Evolutionary conservation across 768 basidiomycete species (phyloP), one percentile per base, ranked within the genome.

Genomic region (Pulveroboletus sp.): DNA sequence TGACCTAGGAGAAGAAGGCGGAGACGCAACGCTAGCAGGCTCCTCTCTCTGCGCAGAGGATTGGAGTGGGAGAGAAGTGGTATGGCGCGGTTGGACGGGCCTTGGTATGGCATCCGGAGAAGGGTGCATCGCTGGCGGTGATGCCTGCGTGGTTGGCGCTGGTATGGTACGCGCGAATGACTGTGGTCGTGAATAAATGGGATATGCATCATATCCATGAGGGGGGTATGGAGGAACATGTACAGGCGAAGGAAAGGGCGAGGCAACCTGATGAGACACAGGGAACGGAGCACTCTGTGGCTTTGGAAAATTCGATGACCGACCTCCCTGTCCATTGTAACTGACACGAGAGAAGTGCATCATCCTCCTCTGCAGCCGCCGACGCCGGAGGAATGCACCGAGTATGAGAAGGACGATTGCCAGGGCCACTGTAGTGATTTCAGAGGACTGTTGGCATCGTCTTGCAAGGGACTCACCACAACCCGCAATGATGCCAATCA

Each of bases 391-490:
- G 9, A 0, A 41, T 1, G 11, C 1, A 11, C 6, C 5, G 12
- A 15, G 6, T 2, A 47, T 1, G 27, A 14, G 0, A 15, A 56
- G 5, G 6, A 56, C 17, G 21, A 49, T 0, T 12, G 38, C 3
- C 6, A 56, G 0, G 0, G 12, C 21, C 5, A 3, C 52, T 58
- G 27, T 30, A n/a, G 38, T 21, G 8, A 9, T 27, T 40, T 64
- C 28, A 64, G 48, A 47, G 4, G 5, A 26, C 3, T 7, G 31
- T 17, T 9, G 11, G 41, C 3, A 8, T 21, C 7, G 10, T 26
- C 4, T 17, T 37, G 18, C 2, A 15, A 21, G 21, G 49, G 35
- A 50, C 62, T 52, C 2, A 62, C 63, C 60, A 39, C 27, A 9
- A 4, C 5, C 32, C 15, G 10, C 35, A 10, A 48, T 11, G 14